A percentile compares a stretch with the other conserved stretches of the same genome.
Evolutionary conservation across 2,329 filamentous ascomycete genomes (phyloP).

Genomic region (Fusarium fujikuroi): DNA sequence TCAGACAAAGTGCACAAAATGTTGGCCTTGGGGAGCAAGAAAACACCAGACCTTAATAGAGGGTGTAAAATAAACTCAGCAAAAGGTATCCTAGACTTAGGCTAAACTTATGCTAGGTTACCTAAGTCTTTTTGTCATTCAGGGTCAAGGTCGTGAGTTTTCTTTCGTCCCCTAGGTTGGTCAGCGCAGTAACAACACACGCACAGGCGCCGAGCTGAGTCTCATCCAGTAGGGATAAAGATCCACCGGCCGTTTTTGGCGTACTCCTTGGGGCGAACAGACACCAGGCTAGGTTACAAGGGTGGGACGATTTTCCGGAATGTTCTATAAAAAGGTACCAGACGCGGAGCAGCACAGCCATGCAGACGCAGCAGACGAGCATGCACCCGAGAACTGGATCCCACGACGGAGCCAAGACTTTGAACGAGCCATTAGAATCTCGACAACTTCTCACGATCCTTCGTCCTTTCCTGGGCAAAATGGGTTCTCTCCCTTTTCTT

Average conservation of each 20-base stretch:
- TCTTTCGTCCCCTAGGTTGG: background rate
- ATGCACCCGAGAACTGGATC: conserved; percentile 13
- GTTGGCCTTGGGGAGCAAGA: background rate
- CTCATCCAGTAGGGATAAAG: conserved; percentile 1
- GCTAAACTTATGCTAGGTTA: too few relatives aligned
- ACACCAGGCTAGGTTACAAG: conserved; percentile 18
- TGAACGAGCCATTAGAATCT: conserved; percentile 15
- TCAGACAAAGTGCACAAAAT: background rate
- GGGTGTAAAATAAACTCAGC: too few relatives aligned
- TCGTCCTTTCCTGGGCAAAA: background rate
- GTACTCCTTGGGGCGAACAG: conserved; percentile 5
- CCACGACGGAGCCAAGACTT: background rate
- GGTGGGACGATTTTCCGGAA: conserved; percentile 38
- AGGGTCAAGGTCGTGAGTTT: too few relatives aligned
- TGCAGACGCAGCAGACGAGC: conserved; percentile 6
- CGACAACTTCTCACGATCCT: conserved; percentile 10
- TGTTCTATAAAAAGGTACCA: conserved; percentile 38
- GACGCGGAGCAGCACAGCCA: conserved; percentile 19
- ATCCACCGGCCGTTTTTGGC: conserved; percentile 18
- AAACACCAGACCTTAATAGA: too few relatives aligned
- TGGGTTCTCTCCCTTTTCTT: conserved; percentile 2
- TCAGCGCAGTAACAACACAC: background rate
- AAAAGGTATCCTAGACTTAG: too few relatives aligned
- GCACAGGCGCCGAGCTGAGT: conserved; percentile 9
- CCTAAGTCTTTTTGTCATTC: too few relatives aligned